Base-by-base conservation (phyloP, 2,329 filamentous ascomycete species). In the Xylaria sp. region DNA sequence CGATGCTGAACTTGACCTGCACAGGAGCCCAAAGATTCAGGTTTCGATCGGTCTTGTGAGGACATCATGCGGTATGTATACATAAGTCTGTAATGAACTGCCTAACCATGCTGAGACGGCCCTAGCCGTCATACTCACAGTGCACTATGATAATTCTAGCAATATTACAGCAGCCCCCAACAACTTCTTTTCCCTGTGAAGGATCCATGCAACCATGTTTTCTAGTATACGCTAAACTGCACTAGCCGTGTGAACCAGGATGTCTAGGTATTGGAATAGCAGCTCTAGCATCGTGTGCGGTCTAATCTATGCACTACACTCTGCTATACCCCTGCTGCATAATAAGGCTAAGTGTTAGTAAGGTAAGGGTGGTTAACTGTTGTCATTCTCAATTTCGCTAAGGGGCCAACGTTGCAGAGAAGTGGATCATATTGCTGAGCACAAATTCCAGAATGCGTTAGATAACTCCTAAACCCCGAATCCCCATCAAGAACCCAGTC, bases 61-160 rank as follows among this genome's bases (percentile, higher is more conserved):
- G 42, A 32, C 25, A 68, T 63, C 42, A 37, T 65, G 60, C n/a
- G n/a, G 63, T 66, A 63, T 69, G 66, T 69, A 66, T 44, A 47
- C 42, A 44, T 25, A 23, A 12, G 27, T n/a, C n/a, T 54, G 18
- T 32, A 54, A 35, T 54, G 29, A 54, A 10, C 18, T 21, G 3
- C 27, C 18, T 21, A 32, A 12, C 27, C 18, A 18, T 21, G 29
- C 5, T 25, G 25, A 29, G 44, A 40, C 37, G 35, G 40, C 50
- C 40, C 58, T 50, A 32, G 16, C n/a, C 25, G 50, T 44, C 55
- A 48, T 65, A 25, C 25, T 53, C 55, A 53, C 35, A 44, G 37
- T 44, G 29, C 13, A 58, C 55, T 58, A 58, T 57, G 13, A 50
- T 40, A 13, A 58, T 57, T 18, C 57, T 51, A 48, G 48, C 25